phyloP scores from a whole-genome alignment of 2,329 filamentous ascomycete species.

The Fusarium dlaminii region DNA sequence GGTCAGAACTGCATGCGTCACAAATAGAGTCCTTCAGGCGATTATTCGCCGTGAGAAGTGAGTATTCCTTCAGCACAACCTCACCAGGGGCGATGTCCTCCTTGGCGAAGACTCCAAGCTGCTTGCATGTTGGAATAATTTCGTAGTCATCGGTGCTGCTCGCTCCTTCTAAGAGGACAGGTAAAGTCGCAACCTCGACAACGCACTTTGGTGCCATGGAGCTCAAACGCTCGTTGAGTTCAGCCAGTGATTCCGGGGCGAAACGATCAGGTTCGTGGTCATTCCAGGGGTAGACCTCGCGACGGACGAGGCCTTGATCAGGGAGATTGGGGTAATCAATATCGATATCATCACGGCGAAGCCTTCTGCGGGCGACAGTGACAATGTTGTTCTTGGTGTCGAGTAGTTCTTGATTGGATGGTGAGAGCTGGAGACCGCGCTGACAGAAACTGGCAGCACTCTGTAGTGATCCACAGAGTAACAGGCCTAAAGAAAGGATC shows the following conservation, averaged over 20 bases:
- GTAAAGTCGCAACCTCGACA: slow-evolving; percentile 79
- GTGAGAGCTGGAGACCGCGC: slow-evolving; percentile 65
- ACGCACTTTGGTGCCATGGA: slow-evolving; percentile 82
- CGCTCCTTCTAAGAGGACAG: slow-evolving; percentile 70
- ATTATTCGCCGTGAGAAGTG: slow-evolving; percentile 88
- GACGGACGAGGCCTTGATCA: slow-evolving; percentile 74
- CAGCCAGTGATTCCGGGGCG: slow-evolving; percentile 71
- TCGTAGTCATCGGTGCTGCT: slow-evolving; percentile 60
- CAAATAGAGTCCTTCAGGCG: slow-evolving; percentile 86
- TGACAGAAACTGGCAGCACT: slow-evolving; percentile 74
- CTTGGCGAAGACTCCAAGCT: slow-evolving; percentile 90
- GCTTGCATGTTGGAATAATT: slow-evolving; percentile 70
- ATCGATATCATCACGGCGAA: slow-evolving; percentile 58
- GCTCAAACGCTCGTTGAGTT: slow-evolving; percentile 76
- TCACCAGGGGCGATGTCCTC: slow-evolving; percentile 82
- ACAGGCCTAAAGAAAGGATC: slow-evolving; percentile 65
- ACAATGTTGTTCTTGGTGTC: slow-evolving; percentile 64
- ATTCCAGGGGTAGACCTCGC: slow-evolving; percentile 78
- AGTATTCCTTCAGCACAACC: slow-evolving; percentile 81
- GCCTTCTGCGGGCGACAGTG: slow-evolving; percentile 59
- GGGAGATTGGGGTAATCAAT: slow-evolving; percentile 64
- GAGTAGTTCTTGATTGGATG: slow-evolving; percentile 64
- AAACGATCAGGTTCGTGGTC: slow-evolving; percentile 74
- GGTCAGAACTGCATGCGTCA: slow-evolving; percentile 83
- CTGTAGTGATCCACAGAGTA: slow-evolving; percentile 73